Evolutionary conservation across 164 flowering plant species (phyloP), one percentile per base, ranked within the genome.

Genomic region (Chimonanthus salicifolius): DNA sequence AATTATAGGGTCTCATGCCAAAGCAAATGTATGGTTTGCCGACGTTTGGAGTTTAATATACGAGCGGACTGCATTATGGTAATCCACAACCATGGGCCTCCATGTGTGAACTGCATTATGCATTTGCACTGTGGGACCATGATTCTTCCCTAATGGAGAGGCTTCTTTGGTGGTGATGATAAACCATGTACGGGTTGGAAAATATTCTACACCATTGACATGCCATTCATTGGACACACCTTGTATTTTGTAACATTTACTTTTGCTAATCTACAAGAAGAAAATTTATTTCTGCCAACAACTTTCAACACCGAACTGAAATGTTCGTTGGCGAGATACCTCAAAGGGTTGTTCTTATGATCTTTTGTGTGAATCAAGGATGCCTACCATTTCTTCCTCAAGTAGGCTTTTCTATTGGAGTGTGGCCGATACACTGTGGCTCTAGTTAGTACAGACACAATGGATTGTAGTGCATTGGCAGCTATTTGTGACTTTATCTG

Each of bases 401-500:
- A 46, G 62, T 71, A 62, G 18, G 67, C 44, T 48, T 43, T 64
- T 51, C 51, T 58, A 13, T 68, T 46, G 47, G 76, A 68, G 63
- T 70, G 33, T 60, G 71, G 50, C 63, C 51, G 45, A 60, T 78
- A 73, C 15, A 74, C 67, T 58, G 83, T 76, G 66, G 85, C 86
- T 77, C 68, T 79, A 3, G 84, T 82, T 7, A 86, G 70, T 74
- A 77, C 77, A 2, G 85, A 81, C 47, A 80, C 76, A 49, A 88
- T 77, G 50, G 85, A 83, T 44, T 83, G 83, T 47, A 88, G 76
- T 8, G 87, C 89, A 72, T 7, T 79, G 63, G 87, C 81, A 10
- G 89, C 88, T 51, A 87, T 89, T 70, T 80, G 82, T 15, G 82
- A 79, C 78, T 89, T 89, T 58, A 86, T 83, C 83, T 86, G 89